These are phyloP conservation scores for Juglanconis oblonga DNA, from an alignment of 2,329 filamentous ascomycete genomes.

Conservation along the genomic window DNA sequence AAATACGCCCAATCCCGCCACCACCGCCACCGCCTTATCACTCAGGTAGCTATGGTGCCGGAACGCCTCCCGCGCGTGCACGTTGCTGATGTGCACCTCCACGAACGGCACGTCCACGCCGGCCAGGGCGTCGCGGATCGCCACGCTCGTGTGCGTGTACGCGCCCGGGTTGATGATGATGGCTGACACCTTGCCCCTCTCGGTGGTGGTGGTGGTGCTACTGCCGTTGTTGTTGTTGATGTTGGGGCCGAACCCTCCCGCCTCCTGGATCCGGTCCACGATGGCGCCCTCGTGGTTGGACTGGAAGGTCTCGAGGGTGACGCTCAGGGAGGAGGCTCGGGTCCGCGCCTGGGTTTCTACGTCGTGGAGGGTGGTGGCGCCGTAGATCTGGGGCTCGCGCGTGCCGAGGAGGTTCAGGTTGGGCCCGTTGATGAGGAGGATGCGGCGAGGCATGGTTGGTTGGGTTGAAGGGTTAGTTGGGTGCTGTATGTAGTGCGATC, in stretches of 20 bases:
- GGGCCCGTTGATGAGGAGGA: constrained; percentile 77
- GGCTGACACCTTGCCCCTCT: constrained; percentile 48
- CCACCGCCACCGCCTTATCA: constrained; percentile 72
- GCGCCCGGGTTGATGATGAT: constrained; percentile 75
- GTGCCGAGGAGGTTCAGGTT: constrained; percentile 79
- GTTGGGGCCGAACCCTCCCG: constrained; percentile 38
- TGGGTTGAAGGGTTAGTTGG: not conserved
- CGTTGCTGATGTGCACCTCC: constrained; percentile 74
- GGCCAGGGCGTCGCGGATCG: constrained; percentile 69
- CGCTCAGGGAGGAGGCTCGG: constrained; percentile 47
- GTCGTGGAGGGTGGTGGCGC: constrained; percentile 63
- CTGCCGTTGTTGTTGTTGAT: not conserved
- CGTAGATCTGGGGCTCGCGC: constrained; percentile 72
- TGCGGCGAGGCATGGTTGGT: constrained; percentile 38
- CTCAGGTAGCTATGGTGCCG: constrained; percentile 69
- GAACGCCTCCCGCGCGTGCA: constrained; percentile 68
- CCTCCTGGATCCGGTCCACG: constrained; percentile 70
- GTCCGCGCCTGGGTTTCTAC: constrained; percentile 48
- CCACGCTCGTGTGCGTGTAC: constrained; percentile 74
- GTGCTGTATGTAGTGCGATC: not conserved
- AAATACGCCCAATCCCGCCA: constrained; percentile 65
- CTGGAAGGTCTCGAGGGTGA: constrained; percentile 60
- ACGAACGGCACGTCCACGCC: constrained; percentile 71
- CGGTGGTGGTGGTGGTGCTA: not conserved
- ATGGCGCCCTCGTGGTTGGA: constrained; percentile 77